Conservation (phyloP, 139 green algal species). For the Chlorella sp. region DNA sequence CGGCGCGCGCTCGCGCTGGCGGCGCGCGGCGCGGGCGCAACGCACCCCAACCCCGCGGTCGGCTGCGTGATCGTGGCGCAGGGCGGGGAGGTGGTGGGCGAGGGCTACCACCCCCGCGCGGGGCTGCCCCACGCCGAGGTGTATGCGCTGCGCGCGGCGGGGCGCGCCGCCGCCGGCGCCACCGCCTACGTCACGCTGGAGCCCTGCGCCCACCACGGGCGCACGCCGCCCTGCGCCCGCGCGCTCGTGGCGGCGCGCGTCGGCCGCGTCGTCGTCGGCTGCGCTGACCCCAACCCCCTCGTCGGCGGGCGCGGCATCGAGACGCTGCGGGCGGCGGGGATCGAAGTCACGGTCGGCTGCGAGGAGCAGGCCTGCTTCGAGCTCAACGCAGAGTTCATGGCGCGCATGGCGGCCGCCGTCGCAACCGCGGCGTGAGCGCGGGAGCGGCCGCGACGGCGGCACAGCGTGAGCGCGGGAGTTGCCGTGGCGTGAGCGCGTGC, state of each 20-base stretch:
- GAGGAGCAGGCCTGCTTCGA: conserved; percentile 57
- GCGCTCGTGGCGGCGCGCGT: conserved; percentile 89
- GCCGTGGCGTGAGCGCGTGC: too few species aligned
- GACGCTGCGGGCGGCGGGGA: conserved; percentile 70
- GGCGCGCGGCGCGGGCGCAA: conserved; percentile 72
- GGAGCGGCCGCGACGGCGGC: too few species aligned
- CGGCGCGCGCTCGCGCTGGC: conserved; percentile 84
- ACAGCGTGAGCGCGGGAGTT: too few species aligned
- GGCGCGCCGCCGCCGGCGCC: conserved; percentile 65
- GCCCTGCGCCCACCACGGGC: conserved; percentile 96
- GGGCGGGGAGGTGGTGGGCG: conserved; percentile 75
- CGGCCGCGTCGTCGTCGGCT: conserved; percentile 84
- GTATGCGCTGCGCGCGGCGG: conserved; percentile 89
- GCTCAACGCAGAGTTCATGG: conserved; percentile 89
- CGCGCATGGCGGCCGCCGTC: conserved; percentile 60
- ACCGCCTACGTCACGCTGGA: conserved; percentile 99
- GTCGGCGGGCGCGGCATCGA: conserved; percentile 77
- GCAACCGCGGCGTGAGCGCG: conserved; percentile 23
- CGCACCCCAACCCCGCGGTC: conserved; percentile 94
- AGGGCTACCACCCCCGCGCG: conserved; percentile 95
- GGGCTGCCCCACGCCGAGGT: conserved; percentile 98
- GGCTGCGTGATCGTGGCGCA: conserved; percentile 93
- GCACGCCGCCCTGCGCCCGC: conserved; percentile 91
- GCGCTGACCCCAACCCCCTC: conserved; percentile 89
- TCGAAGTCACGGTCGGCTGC: conserved; percentile 65